Percentiles rank a stretch among this genome's conserved stretches.
These are phyloP conservation scores for Sanguinoderma infundibulare DNA, from an alignment of 1,284 basidiomycete species.

Conservation along the genomic window DNA sequence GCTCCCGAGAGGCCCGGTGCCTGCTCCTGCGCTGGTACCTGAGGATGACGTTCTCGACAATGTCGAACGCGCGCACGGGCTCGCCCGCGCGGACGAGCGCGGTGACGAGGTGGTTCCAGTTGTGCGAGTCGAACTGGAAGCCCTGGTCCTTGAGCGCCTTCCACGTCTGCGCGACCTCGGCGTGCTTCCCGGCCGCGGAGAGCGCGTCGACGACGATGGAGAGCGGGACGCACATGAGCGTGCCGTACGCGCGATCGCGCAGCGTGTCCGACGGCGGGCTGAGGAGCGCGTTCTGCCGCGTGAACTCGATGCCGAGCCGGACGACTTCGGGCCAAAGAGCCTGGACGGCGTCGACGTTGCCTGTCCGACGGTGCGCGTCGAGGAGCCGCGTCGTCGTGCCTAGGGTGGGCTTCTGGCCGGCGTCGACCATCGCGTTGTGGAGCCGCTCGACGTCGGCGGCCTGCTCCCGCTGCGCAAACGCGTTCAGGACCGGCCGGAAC, in stretches of 20 bases:
- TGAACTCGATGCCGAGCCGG: slow-evolving; percentile 51
- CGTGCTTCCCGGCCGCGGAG: slow-evolving; percentile 66
- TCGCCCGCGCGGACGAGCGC: slow-evolving; percentile 84
- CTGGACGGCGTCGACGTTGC: slow-evolving; percentile 60
- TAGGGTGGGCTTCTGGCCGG: slow-evolving; percentile 61
- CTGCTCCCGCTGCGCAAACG: slow-evolving; percentile 53
- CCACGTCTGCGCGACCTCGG: slow-evolving; percentile 76
- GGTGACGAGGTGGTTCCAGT: slow-evolving; percentile 89
- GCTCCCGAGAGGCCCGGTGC: slow-evolving; percentile 23
- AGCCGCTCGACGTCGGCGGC: slow-evolving; percentile 63
- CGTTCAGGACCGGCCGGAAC: slow-evolving; percentile 68
- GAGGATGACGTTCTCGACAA: slow-evolving; percentile 82
- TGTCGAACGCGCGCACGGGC: slow-evolving; percentile 80
- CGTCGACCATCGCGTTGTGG: slow-evolving; percentile 58
- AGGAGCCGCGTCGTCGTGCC: slow-evolving; percentile 71
- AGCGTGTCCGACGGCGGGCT: slow-evolving; percentile 4
- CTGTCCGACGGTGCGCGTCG: slow-evolving; percentile 72
- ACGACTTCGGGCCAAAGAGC: slow-evolving; percentile 77
- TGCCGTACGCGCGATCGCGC: slow-evolving; percentile 42
- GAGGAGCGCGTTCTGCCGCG: slow-evolving; percentile 41
- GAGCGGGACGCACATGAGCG: slow-evolving; percentile 77
- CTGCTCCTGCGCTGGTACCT: slow-evolving; percentile 53
- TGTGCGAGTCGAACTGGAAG: slow-evolving; percentile 87
- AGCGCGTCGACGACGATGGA: slow-evolving; percentile 86
- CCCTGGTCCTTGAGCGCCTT: slow-evolving; percentile 63